Conservation (phyloP, 345 rosid species). For the Moricandia arvensis region DNA sequence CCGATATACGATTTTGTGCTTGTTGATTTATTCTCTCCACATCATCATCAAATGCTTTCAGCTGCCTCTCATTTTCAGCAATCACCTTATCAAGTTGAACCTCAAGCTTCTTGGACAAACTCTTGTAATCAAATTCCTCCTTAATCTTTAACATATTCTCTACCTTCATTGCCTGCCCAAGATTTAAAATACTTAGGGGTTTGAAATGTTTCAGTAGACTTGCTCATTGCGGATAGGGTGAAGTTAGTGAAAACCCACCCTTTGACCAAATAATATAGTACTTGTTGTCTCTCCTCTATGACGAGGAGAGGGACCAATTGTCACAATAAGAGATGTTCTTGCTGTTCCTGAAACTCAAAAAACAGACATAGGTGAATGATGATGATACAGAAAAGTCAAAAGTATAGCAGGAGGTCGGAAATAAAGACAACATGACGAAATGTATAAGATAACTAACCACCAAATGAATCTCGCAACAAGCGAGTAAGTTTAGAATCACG, state of each 20-base stretch:
- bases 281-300: constrained; percentile 91
- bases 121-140: constrained; percentile 98
- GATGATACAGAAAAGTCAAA: not conserved
- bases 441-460: constrained; percentile 53
- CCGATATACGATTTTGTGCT: constrained; percentile 71
- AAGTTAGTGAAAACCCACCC: constrained; percentile 48
- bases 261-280: constrained; percentile 87
- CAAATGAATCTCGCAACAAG: constrained; percentile 82
- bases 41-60: constrained; percentile 82
- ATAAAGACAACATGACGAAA: not conserved
- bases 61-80: constrained; percentile 93
- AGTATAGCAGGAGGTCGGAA: constrained; percentile 12
- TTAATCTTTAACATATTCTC: constrained; percentile 98
- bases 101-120: constrained; percentile 91
- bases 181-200: not conserved
- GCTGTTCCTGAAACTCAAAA: constrained; percentile 62
- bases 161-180: constrained; percentile 92
- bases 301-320: constrained; percentile 86
- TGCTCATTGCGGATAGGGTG: constrained; percentile 3
- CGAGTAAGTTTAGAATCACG: constrained; percentile 93
- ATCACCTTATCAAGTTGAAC: constrained; percentile 85
- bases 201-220: not conserved
- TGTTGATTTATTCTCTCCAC: constrained; percentile 74
- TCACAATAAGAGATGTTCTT: constrained; percentile 77
- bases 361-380: not conserved